These are phyloP conservation scores for Solanum dulcamara DNA, from an alignment of 257 asterid species.

Conservation along the genomic window DNA sequence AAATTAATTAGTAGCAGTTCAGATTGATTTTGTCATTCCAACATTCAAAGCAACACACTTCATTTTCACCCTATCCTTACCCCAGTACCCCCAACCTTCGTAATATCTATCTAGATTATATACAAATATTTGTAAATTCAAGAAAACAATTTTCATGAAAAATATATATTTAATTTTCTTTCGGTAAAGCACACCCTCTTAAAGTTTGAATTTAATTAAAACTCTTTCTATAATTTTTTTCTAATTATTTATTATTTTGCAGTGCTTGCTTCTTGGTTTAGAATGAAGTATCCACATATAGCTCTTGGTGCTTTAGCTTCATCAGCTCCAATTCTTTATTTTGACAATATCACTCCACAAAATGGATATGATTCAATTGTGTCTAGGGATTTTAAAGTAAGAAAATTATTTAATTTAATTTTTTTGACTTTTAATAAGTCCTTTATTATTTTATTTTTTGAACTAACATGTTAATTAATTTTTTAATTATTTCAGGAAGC, in stretches of 20 bases:
- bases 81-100: too few species aligned
- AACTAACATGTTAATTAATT: not conserved
- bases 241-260: not conserved
- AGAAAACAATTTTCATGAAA: not conserved
- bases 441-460: not conserved
- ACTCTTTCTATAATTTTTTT: not conserved
- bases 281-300: constrained; percentile 78
- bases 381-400: constrained; percentile 52
- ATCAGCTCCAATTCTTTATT: constrained; percentile 76
- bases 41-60: too few species aligned
- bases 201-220: not conserved
- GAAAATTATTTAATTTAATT: not conserved
- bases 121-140: not conserved
- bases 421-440: not conserved
- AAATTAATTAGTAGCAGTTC: too few species aligned
- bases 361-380: constrained; percentile 41
- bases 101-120: too few species aligned
- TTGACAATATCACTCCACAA: constrained; percentile 54
- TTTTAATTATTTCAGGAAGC: constrained; percentile 25
- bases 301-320: constrained; percentile 74
- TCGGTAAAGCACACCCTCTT: not conserved
- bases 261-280: constrained; percentile 83
- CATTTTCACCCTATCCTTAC: too few species aligned
- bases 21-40: too few species aligned
- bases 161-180: not conserved